A percentile compares a stretch with the other conserved stretches of the same genome.
phyloP scores from a whole-genome alignment of 208 protist genomes.

The Trypanosoma conorhini region DNA sequence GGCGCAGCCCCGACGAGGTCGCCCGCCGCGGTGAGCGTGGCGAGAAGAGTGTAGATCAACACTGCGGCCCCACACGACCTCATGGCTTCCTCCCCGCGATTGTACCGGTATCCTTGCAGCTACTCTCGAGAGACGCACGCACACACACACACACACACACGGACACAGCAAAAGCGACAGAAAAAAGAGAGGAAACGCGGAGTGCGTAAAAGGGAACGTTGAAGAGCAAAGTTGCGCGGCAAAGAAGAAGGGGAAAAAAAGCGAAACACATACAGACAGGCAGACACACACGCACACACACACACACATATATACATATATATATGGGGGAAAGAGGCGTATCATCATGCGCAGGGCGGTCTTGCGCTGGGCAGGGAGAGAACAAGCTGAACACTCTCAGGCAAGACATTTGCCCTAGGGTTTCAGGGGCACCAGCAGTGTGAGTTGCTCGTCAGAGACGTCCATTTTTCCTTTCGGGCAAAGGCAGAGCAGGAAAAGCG shows the following conservation, averaged over 20 bases:
- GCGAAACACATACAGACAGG: background rate
- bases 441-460: too few relatives aligned
- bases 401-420: too few relatives aligned
- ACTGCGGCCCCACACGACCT: background rate
- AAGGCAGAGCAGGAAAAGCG: too few relatives aligned
- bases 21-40: background rate
- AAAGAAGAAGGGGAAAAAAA: slow-evolving; percentile 12
- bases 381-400: too few relatives aligned
- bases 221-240: too few relatives aligned
- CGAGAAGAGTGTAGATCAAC: background rate
- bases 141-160: background rate
- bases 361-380: too few relatives aligned
- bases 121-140: background rate
- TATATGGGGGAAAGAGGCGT: too few relatives aligned
- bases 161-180: background rate
- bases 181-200: background rate
- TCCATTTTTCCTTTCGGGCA: too few relatives aligned
- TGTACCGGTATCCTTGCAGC: background rate
- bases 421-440: too few relatives aligned
- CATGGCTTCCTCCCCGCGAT: background rate
- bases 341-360: too few relatives aligned
- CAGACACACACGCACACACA: slow-evolving; percentile 1
- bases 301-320: too few relatives aligned
- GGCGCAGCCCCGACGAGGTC: background rate
- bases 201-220: background rate